phyloP scores from a whole-genome alignment of 371 early-diverging fungal species.

The Lichtheimia ramosa region DNA sequence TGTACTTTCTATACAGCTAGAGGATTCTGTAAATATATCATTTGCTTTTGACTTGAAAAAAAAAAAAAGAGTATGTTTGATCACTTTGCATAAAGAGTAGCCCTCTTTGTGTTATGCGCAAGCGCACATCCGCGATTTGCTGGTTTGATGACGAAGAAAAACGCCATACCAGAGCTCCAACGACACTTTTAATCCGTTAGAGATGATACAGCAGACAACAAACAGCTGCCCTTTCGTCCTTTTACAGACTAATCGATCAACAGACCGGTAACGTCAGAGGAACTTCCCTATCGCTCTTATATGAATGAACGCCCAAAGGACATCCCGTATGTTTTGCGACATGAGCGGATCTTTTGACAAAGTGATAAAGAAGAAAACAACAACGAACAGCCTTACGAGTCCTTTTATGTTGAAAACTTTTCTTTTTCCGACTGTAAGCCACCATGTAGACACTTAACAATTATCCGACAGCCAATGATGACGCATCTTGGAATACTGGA shows the following conservation, averaged over 20 bases:
- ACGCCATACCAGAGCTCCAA: background rate
- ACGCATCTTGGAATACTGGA: background rate
- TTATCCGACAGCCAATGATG: background rate
- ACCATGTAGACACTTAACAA: background rate
- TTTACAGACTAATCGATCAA: slow-evolving; percentile 10
- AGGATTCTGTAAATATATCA: background rate
- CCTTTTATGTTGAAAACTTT: background rate
- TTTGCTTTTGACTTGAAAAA: slow-evolving; percentile 6
- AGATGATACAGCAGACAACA: background rate
- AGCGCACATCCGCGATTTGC: slow-evolving; percentile 13
- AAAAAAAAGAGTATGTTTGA: background rate
- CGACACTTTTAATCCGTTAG: slow-evolving; percentile 5
- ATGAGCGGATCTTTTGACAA: slow-evolving; percentile 15
- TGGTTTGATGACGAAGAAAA: slow-evolving; percentile 10
- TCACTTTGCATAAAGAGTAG: slow-evolving; percentile 13
- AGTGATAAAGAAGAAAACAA: slow-evolving; percentile 8
- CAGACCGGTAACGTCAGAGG: slow-evolving; percentile 15
- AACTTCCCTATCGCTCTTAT: slow-evolving; percentile 16
- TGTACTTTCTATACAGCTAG: background rate
- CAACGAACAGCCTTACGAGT: background rate
- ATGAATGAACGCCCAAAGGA: background rate
- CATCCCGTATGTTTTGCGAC: slow-evolving; percentile 16
- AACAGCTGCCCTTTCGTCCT: slow-evolving; percentile 12
- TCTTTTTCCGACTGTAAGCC: background rate
- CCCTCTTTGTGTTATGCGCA: slow-evolving; percentile 16